These are phyloP conservation scores for Halocafeteria seosinensis DNA, from an alignment of 108 stramenopile species.

Conservation along the genomic window DNA sequence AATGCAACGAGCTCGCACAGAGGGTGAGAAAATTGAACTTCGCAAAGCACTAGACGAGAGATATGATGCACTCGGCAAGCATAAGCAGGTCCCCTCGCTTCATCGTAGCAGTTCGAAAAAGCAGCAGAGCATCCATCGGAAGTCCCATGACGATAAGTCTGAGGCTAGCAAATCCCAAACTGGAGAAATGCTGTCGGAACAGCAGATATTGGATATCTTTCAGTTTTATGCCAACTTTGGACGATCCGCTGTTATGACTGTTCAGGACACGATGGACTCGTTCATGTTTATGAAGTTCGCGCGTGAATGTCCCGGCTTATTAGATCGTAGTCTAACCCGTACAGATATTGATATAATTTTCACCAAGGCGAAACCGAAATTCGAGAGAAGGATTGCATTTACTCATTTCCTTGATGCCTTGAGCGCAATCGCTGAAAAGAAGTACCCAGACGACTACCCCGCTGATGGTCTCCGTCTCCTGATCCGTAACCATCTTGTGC, in stretches of 20 bases:
- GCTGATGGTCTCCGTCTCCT: not conserved
- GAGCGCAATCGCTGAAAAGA: not conserved
- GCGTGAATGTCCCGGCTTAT: not conserved
- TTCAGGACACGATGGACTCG: not conserved
- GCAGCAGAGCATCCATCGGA: too few species aligned
- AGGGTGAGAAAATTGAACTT: too few species aligned
- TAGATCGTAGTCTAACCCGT: conserved; percentile 2
- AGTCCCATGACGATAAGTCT: too few species aligned
- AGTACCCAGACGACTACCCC: conserved; percentile 13
- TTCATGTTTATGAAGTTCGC: conserved; percentile 10
- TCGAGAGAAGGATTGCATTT: conserved; percentile 11
- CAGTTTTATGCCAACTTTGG: not conserved
- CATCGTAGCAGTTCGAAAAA: too few species aligned
- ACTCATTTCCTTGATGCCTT: conserved; percentile 21
- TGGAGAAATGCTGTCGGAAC: too few species aligned
- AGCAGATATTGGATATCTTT: not conserved
- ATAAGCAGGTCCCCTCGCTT: too few species aligned
- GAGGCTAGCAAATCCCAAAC: too few species aligned
- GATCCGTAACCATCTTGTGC: not conserved
- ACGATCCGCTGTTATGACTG: not conserved
- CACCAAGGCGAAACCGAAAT: conserved; percentile 10
- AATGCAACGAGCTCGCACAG: too few species aligned
- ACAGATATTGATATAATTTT: conserved; percentile 22
- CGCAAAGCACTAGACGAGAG: too few species aligned
- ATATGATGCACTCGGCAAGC: too few species aligned